Percentiles rank a stretch among this genome's conserved stretches.
These are phyloP conservation scores for Coniochaeta prunicola DNA, from an alignment of 2,329 filamentous ascomycete genomes.

Conservation along the genomic window DNA sequence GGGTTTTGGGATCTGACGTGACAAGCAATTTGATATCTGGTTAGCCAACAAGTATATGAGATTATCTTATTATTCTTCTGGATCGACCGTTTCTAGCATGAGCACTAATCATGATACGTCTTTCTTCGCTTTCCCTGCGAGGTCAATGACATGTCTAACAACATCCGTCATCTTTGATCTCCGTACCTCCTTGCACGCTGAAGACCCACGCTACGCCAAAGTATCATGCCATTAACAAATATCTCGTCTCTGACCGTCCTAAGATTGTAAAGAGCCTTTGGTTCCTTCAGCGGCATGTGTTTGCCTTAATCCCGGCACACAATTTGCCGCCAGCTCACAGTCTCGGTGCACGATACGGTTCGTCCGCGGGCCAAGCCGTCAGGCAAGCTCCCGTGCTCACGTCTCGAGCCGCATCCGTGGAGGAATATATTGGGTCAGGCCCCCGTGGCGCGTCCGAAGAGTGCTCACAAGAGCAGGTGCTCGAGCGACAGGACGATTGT, in stretches of 20 bases:
- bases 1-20: background rate
- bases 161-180: no score
- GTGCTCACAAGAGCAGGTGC: background rate
- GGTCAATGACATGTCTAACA: no score
- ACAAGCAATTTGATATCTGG: background rate
- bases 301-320: background rate
- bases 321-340: background rate
- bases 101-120: no score
- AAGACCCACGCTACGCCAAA: no score
- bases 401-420: background rate
- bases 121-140: no score
- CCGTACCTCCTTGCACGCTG: no score
- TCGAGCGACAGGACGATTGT: background rate
- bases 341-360: constrained; percentile 1
- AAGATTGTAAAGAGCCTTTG: no score
- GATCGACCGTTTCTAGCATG: background rate
- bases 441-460: no score
- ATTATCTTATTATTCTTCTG: background rate
- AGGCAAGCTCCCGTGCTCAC: background rate
- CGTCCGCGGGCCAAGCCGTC: background rate
- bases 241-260: no score
- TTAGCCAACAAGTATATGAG: background rate
- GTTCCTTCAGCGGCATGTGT: background rate
- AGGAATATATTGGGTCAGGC: background rate
- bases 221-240: no score